These are phyloP conservation scores for Vitis rotundifolia DNA, from an alignment of 164 flowering plant species.

Conservation along the genomic window DNA sequence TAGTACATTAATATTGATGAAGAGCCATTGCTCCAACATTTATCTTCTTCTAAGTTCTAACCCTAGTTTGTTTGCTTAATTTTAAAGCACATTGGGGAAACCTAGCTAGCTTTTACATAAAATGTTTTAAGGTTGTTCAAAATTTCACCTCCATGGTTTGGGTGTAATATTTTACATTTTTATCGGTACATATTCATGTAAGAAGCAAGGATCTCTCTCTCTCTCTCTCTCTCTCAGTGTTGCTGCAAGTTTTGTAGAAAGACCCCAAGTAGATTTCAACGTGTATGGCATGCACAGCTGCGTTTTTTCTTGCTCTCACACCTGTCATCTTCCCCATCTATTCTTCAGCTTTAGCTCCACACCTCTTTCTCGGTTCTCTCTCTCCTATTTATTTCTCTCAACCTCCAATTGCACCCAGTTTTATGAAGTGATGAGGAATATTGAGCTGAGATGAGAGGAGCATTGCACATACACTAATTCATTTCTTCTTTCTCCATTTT, in stretches of 20 bases:
- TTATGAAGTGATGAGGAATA: too few species aligned
- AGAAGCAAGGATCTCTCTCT: background rate
- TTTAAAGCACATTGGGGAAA: background rate
- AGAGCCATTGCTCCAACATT: slow-evolving; percentile 25
- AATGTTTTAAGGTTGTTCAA: background rate
- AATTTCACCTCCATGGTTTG: background rate
- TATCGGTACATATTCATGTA: background rate
- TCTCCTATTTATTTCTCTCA: too few species aligned
- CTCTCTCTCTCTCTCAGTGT: background rate
- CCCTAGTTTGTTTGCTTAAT: background rate
- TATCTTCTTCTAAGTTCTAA: background rate
- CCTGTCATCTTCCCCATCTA: slow-evolving; percentile 25
- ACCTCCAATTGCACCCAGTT: too few species aligned
- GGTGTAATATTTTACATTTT: background rate
- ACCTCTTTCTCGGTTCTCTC: too few species aligned
- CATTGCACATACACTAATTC: too few species aligned
- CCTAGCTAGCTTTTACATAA: background rate
- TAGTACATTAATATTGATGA: slow-evolving; percentile 10
- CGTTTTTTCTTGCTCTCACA: slow-evolving; percentile 6
- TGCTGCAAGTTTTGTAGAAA: background rate
- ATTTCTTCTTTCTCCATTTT: too few species aligned
- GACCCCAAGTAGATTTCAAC: slow-evolving; percentile 20
- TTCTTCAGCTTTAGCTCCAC: background rate
- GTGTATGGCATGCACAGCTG: slow-evolving; percentile 32
- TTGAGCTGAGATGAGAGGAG: too few species aligned